Conservation (phyloP, 768 basidiomycete genomes). For the Mycena latifolia region DNA sequence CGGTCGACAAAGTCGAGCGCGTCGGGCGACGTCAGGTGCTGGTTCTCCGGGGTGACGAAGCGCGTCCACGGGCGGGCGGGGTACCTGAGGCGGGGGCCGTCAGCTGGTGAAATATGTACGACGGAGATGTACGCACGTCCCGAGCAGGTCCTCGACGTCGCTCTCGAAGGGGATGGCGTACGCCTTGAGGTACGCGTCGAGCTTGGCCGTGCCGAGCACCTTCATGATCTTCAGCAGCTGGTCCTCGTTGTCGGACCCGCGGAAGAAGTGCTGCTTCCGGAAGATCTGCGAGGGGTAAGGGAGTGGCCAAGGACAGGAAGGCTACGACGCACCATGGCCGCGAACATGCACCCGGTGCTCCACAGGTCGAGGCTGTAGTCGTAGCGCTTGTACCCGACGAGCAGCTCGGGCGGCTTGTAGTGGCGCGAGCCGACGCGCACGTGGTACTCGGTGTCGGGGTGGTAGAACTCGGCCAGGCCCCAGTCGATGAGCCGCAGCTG, state of each 20-base stretch:
- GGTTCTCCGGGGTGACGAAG: slow-evolving; percentile 95
- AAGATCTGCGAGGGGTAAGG: slow-evolving; percentile 62
- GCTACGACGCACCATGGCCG: slow-evolving; percentile 67
- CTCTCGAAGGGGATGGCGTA: slow-evolving; percentile 78
- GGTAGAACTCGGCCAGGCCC: slow-evolving; percentile 84
- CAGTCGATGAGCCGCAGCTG: slow-evolving; percentile 77
- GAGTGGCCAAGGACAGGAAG: slow-evolving; percentile 13
- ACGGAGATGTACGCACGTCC: slow-evolving; percentile 54
- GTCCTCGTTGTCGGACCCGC: slow-evolving; percentile 78
- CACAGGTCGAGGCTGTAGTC: slow-evolving; percentile 82
- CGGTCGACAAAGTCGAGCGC: slow-evolving; percentile 97
- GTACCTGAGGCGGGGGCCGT: slow-evolving; percentile 69
- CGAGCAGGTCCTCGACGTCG: slow-evolving; percentile 68
- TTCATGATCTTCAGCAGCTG: slow-evolving; percentile 79
- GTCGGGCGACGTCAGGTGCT: slow-evolving; percentile 94
- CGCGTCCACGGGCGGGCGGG: slow-evolving; percentile 94
- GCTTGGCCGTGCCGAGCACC: slow-evolving; percentile 72
- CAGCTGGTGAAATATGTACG: neutral
- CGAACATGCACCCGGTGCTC: slow-evolving; percentile 84
- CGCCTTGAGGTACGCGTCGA: slow-evolving; percentile 68
- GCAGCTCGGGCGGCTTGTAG: slow-evolving; percentile 80
- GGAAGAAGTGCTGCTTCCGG: slow-evolving; percentile 82
- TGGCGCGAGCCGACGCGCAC: slow-evolving; percentile 67
- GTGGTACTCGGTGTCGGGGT: slow-evolving; percentile 77
- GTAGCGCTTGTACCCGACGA: slow-evolving; percentile 80